Evolutionary conservation across 2,329 filamentous ascomycete genomes (phyloP).

Genomic region (Pseudopyricularia cyperi): DNA sequence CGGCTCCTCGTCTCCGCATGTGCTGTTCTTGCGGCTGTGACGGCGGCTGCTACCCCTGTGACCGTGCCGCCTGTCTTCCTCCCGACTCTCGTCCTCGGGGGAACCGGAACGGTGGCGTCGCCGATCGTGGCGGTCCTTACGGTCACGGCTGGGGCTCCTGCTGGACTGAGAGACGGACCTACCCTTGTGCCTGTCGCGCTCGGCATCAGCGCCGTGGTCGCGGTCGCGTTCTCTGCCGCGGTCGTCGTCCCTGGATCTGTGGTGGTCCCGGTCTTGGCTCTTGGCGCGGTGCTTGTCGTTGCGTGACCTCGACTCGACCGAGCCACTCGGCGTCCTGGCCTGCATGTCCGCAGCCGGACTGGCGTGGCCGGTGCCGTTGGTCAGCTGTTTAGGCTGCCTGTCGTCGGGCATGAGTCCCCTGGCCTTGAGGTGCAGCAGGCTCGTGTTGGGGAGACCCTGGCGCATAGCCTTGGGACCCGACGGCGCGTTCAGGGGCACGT

Average conservation of each 20-base stretch:
- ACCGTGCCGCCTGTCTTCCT: slow-evolving; percentile 19
- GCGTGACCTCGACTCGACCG: slow-evolving; percentile 16
- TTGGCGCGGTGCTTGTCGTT: slow-evolving; percentile 3
- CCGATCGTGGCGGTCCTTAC: slow-evolving; percentile 31
- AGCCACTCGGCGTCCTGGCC: slow-evolving; percentile 33
- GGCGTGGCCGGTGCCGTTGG: slow-evolving; percentile 3
- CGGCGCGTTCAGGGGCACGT: slow-evolving; percentile 58
- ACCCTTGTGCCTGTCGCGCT: slow-evolving; percentile 7
- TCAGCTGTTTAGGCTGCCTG: slow-evolving; percentile 10
- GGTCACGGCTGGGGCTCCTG: slow-evolving; percentile 27
- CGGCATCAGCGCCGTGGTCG: slow-evolving; percentile 9
- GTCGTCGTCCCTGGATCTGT: slow-evolving; percentile 2
- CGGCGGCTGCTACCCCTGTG: slow-evolving; percentile 30
- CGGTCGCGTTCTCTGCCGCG: slow-evolving; percentile 21
- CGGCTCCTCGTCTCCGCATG: slow-evolving; percentile 34
- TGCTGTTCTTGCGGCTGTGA: slow-evolving; percentile 28
- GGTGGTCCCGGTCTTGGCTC: neutral
- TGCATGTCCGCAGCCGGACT: slow-evolving; percentile 14
- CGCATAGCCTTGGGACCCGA: slow-evolving; percentile 93
- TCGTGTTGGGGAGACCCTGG: slow-evolving; percentile 73
- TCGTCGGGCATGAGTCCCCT: slow-evolving; percentile 17
- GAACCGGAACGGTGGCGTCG: slow-evolving; percentile 41
- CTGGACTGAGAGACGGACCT: slow-evolving; percentile 20
- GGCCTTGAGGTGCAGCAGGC: slow-evolving; percentile 51
- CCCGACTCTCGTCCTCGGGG: slow-evolving; percentile 29